Conservation (phyloP, 1,284 basidiomycete species). For the Sporisorium graminicola region DNA sequence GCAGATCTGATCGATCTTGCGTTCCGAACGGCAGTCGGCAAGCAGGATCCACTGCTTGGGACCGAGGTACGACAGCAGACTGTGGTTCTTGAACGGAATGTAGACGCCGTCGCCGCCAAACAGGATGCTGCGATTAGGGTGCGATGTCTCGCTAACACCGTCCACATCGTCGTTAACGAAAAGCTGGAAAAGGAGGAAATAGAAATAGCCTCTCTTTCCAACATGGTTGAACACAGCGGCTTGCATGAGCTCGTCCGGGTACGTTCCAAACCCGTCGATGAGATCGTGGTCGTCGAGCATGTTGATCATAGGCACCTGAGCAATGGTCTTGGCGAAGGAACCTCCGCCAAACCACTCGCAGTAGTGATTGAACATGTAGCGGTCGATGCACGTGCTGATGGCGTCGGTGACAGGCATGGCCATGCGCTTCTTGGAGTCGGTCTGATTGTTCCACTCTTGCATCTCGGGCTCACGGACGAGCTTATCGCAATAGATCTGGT, state of each 20-base stretch:
- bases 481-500: conserved; percentile 66
- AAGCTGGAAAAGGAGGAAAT: conserved; percentile 68
- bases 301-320: conserved; percentile 81
- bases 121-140: conserved; percentile 57
- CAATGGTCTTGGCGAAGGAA: conserved; percentile 91
- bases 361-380: conserved; percentile 84
- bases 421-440: conserved; percentile 78
- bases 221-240: conserved; percentile 64
- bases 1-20: conserved; percentile 66
- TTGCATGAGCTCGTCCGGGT: conserved; percentile 64
- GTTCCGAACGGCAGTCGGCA: conserved; percentile 67
- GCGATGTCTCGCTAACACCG: conserved; percentile 42
- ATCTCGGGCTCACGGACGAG: conserved; percentile 70
- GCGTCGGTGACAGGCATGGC: conserved; percentile 78
- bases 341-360: conserved; percentile 80
- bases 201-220: conserved; percentile 63
- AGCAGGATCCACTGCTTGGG: conserved; percentile 67
- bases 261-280: conserved; percentile 94
- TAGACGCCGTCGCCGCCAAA: conserved; percentile 62
- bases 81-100: conserved; percentile 65
- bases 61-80: conserved; percentile 63
- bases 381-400: conserved; percentile 83
- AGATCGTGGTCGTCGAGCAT: conserved; percentile 77
- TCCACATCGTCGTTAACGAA: conserved; percentile 65
- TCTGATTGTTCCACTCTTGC: conserved; percentile 83